A percentile compares a stretch with the other conserved stretches of the same genome.
Evolutionary conservation across 176 grass and related monocot species (phyloP).

Genomic region (Musa itinerans): DNA sequence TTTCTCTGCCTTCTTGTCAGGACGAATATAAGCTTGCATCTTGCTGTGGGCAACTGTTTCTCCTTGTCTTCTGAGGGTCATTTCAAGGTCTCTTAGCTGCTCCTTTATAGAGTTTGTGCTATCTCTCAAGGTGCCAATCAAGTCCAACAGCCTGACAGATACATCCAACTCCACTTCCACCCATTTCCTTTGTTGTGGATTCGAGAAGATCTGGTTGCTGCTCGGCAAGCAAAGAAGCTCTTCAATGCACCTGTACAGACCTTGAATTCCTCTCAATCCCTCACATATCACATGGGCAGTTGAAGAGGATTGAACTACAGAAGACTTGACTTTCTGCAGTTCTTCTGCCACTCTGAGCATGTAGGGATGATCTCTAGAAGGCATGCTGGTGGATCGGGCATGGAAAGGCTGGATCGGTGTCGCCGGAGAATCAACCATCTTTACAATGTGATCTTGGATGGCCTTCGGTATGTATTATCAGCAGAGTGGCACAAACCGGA

Average conservation of each 20-base stretch:
- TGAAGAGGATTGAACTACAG: neutral
- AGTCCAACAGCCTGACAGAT: conserved; percentile 2
- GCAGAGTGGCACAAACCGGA: neutral
- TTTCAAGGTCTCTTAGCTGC: neutral
- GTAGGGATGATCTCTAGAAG: neutral
- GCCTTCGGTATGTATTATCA: neutral
- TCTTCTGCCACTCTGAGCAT: neutral
- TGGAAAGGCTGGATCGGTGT: neutral
- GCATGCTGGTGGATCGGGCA: neutral
- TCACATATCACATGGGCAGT: neutral
- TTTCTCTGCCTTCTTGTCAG: neutral
- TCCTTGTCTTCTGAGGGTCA: neutral
- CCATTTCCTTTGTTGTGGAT: neutral
- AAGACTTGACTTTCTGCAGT: neutral
- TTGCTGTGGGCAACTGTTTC: neutral
- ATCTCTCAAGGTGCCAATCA: conserved; percentile 1
- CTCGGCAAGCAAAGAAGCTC: neutral
- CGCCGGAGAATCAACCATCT: neutral
- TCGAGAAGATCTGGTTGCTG: neutral
- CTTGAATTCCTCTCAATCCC: neutral
- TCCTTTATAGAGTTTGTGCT: neutral
- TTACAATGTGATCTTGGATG: neutral
- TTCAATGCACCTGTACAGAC: neutral
- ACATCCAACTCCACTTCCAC: conserved; percentile 1
- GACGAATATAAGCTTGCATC: neutral